Evolutionary conservation across 176 grass and related monocot genomes (phyloP).

Genomic region (Carex scoparia): DNA sequence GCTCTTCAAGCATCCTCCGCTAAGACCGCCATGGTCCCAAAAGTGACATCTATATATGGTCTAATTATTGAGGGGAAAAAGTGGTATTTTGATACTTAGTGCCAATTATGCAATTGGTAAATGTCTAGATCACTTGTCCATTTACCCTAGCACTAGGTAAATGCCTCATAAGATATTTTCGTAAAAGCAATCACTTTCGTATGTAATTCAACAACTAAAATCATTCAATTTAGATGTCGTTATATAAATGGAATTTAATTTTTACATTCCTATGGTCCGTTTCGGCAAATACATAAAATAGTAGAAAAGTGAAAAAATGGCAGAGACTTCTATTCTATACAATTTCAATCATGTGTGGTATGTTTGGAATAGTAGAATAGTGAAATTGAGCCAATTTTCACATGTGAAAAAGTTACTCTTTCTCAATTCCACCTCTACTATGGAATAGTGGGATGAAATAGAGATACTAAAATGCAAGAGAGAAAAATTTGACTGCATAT

Average conservation of each 20-base stretch:
- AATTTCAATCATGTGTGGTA: no score
- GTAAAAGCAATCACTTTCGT: not conserved
- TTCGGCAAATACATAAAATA: no score
- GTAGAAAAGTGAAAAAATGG: no score
- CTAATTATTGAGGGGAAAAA: conserved; percentile 19
- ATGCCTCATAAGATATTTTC: not conserved
- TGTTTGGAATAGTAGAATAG: no score
- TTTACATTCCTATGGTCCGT: no score
- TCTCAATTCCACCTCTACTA: no score
- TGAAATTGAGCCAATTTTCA: no score
- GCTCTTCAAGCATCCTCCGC: not conserved
- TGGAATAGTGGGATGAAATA: no score
- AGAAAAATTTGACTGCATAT: no score
- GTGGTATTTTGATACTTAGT: conserved; percentile 14
- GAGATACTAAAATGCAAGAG: no score
- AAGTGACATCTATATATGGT: not conserved
- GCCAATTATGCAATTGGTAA: not conserved
- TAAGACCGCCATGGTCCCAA: conserved; percentile 23
- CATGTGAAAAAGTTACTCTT: no score
- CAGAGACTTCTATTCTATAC: no score
- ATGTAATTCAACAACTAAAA: not conserved
- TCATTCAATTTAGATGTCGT: not conserved
- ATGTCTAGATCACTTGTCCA: not conserved
- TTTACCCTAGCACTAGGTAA: not conserved
- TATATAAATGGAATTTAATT: not conserved